A percentile compares a stretch with the other conserved stretches of the same genome.
phyloP scores from a whole-genome alignment of 2,329 filamentous ascomycete genomes.

The Fusarium sp. region DNA sequence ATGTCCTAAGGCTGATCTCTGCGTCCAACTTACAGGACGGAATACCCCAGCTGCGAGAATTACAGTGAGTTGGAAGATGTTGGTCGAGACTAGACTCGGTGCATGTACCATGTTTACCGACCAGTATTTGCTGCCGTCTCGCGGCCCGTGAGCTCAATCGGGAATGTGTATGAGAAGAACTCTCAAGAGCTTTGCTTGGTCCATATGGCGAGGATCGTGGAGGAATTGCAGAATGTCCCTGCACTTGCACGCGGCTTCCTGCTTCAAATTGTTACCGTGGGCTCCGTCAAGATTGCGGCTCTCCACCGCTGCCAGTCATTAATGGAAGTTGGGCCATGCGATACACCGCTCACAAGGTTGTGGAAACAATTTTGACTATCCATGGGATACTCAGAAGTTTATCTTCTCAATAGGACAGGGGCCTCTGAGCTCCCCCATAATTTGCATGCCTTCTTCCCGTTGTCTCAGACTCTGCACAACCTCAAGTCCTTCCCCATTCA shows the following conservation, averaged over 20 bases:
- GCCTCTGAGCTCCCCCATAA: conserved; percentile 52
- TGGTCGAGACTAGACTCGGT: conserved; percentile 31
- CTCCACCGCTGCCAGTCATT: conserved; percentile 30
- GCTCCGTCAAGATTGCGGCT: conserved; percentile 31
- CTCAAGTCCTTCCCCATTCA: conserved; percentile 46
- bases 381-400: conserved; percentile 32
- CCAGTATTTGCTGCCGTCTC: conserved; percentile 32
- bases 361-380: conserved; percentile 25
- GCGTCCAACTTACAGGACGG: conserved; percentile 18
- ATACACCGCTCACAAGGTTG: conserved; percentile 34
- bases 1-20: conserved; percentile 26
- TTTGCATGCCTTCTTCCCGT: conserved; percentile 54
- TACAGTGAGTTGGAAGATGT: conserved; percentile 17
- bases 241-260: conserved; percentile 50
- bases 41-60: conserved; percentile 5
- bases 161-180: conserved; percentile 34
- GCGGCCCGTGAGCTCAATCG: conserved; percentile 40
- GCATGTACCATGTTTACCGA: conserved; percentile 26
- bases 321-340: conserved; percentile 20
- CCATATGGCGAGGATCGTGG: conserved; percentile 44
- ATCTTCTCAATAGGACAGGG: conserved; percentile 45
- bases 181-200: conserved; percentile 47
- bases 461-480: conserved; percentile 62
- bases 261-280: conserved; percentile 45
- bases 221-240: conserved; percentile 42